These are phyloP conservation scores for Sarocladiaceae sp. DNA, from an alignment of 2,329 filamentous ascomycete species.

Conservation along the genomic window DNA sequence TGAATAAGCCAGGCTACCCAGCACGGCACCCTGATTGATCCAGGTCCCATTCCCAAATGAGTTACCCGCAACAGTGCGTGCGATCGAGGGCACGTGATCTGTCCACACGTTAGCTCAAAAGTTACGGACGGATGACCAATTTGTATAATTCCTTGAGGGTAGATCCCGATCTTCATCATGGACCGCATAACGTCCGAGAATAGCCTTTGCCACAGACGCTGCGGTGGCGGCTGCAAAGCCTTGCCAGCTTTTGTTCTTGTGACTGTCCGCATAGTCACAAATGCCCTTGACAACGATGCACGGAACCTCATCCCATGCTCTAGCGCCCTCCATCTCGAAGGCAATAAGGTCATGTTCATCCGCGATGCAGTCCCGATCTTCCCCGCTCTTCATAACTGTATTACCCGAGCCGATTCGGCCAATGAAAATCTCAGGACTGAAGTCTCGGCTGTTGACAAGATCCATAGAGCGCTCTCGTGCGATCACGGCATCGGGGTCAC, in stretches of 20 bases:
- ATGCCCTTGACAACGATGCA: conserved; percentile 35
- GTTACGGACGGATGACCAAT: no score
- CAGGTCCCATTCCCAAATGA: no score
- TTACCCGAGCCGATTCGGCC: background rate
- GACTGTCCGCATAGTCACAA: conserved; percentile 26
- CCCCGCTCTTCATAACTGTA: background rate
- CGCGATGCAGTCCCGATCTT: conserved; percentile 26
- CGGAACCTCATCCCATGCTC: conserved; percentile 26
- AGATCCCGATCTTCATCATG: no score
- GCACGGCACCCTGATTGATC: no score
- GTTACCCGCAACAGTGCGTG: no score
- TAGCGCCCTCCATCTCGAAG: conserved; percentile 31
- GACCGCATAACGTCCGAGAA: no score
- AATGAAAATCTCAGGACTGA: background rate
- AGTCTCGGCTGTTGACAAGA: background rate
- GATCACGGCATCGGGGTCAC: background rate
- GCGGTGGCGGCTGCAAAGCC: conserved; percentile 33
- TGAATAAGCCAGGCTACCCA: no score
- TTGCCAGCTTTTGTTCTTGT: conserved; percentile 28
- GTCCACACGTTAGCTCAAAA: no score
- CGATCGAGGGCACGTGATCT: no score
- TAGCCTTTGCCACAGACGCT: conserved; percentile 22
- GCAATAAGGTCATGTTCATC: background rate
- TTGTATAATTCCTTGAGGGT: no score
- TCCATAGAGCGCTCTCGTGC: background rate